Conservation (phyloP, 192 early-diverging fungal genomes). For the Mortierella alpina region DNA sequence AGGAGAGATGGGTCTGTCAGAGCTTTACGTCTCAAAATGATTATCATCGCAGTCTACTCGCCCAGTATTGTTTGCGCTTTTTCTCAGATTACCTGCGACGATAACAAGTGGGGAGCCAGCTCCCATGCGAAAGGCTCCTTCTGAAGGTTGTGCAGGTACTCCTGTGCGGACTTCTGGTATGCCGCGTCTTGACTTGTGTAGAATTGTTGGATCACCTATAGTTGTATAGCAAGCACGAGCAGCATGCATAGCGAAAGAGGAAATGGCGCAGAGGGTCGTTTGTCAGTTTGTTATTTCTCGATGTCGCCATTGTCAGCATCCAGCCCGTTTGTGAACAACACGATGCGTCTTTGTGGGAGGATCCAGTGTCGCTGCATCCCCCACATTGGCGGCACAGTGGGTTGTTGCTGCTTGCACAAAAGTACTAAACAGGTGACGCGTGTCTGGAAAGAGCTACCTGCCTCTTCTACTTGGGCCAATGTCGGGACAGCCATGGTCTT, state of each 20-base stretch:
- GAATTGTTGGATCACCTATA: constrained; percentile 61
- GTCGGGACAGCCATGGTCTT: constrained; percentile 46
- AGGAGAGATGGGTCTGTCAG: background rate
- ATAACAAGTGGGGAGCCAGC: constrained; percentile 62
- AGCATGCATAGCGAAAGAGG: no score
- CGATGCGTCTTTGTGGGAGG: no score
- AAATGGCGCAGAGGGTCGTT: no score
- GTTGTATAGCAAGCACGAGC: background rate
- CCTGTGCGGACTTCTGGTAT: constrained; percentile 59
- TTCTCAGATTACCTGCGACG: constrained; percentile 51
- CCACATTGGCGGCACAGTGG: no score
- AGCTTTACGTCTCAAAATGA: background rate
- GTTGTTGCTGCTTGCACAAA: background rate
- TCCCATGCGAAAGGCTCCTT: constrained; percentile 66
- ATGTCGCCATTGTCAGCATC: background rate
- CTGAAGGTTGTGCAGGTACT: constrained; percentile 64
- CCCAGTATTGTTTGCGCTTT: constrained; percentile 11
- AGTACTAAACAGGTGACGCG: background rate
- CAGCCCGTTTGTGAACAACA: background rate
- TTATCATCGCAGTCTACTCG: background rate
- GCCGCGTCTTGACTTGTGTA: constrained; percentile 54
- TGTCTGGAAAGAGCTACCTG: constrained; percentile 10
- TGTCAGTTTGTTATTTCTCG: background rate
- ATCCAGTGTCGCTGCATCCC: no score
- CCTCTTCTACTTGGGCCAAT: constrained; percentile 49